Evolutionary conservation across 176 grass and related monocot genomes (phyloP).

Genomic region (Tuctoria greenei): DNA sequence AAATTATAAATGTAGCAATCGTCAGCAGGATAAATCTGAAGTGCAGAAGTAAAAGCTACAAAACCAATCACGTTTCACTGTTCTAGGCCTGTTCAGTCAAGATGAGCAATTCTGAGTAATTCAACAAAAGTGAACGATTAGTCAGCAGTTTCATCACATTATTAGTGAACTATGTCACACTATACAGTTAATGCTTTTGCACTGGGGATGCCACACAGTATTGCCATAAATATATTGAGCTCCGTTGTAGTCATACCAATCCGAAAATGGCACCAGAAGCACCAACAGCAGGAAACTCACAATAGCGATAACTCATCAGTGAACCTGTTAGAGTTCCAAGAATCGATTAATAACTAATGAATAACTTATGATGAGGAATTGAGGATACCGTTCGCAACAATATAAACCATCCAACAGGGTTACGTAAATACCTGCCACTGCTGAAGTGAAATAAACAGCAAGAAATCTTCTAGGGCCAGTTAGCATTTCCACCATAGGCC

Average conservation of each 20-base stretch:
- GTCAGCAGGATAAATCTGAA: not conserved
- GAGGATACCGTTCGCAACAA: not conserved
- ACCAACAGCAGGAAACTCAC: conserved; percentile 66
- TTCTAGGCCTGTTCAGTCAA: conserved; percentile 8
- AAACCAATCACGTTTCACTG: not conserved
- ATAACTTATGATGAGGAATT: not conserved
- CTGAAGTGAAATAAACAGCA: conserved; percentile 79
- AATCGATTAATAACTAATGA: conserved; percentile 29
- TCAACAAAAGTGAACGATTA: not conserved
- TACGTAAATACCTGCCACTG: conserved; percentile 59
- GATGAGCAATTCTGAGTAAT: not conserved
- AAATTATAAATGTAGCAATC: conserved; percentile 12
- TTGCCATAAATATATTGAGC: not conserved
- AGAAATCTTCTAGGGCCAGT: conserved; percentile 71
- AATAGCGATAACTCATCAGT: conserved; percentile 71
- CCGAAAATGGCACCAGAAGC: conserved; percentile 94
- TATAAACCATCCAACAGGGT: conserved; percentile 3
- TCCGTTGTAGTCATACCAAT: conserved; percentile 57
- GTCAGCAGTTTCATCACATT: not conserved
- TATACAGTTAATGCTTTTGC: conserved; percentile 3
- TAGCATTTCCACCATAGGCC: conserved; percentile 73
- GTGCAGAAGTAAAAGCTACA: not conserved
- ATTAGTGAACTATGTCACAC: conserved; percentile 2
- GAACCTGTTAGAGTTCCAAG: conserved; percentile 63
- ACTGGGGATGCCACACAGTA: not conserved